Base-by-base conservation (phyloP, 1,284 basidiomycete species). In the Sphaerobolus stellatus region DNA sequence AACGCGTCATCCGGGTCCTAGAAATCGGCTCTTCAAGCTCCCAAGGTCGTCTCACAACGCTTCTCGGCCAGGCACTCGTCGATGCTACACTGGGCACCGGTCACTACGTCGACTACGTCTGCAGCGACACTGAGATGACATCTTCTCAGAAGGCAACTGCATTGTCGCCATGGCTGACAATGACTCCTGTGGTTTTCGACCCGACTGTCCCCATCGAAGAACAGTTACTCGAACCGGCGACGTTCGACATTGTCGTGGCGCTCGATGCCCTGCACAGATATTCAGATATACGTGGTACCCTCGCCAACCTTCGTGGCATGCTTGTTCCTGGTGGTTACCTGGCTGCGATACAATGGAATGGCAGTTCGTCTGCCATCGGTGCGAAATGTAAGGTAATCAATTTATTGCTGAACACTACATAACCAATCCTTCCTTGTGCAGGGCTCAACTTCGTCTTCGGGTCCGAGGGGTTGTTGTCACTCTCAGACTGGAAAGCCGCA, bases 171-270 rank as follows among this genome's bases (percentile, higher is more conserved):
- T 64, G 62, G 59, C 31, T 29, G n/a, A 61, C 62, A 16, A 47
- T 62, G 13, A 51, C 59, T 9, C 41, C 62, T 9, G 34, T 34
- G 20, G 56, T 54, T 4, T 59, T 63, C 30, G 62, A 64, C 40
- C 55, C 58, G 44, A 62, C 29, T 30, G 27, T 48, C 14, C 47
- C 58, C 11, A 29, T 56, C 11, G 57, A 52, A 20, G 41, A 58
- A 43, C 62, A 64, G 52, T 41, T 40, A 11, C 25, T 64, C 2
- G 57, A 61, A 9, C 50, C 59, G 2, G 52, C 47, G 4, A 62
- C 54, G 30, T 63, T 63, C 40, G 62, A 63, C 34, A 61, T 64
- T 30, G 34, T 64, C 36, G 56, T 60, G 13, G 62, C 59, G 5
- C 58, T 63, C 34, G 61, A 64, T 51, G 52, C 56, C 11, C 53